Evolutionary conservation across 768 basidiomycete genomes (phyloP), one percentile per base, ranked within the genome.

Genomic region (Pulveroboletus sp.): DNA sequence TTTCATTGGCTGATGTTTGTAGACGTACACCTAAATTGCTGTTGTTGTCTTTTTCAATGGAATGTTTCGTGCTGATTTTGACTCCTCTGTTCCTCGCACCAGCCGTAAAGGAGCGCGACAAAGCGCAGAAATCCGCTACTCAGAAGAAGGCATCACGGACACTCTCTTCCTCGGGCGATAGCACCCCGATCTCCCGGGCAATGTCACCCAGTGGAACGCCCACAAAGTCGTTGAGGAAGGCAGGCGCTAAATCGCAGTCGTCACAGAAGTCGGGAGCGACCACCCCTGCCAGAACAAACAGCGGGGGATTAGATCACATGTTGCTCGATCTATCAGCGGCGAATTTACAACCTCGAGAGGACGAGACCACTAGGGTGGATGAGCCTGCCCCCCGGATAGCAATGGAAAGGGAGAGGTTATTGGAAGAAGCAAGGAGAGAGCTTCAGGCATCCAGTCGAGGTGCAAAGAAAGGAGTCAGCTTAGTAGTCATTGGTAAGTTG

Each of bases 401-500:
- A 18, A 73, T 89, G 56, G 84, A 88, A 13, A 76, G 79, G 51
- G 93, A 89, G 65, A 94, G 88, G 64, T 67, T 98, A 39, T 62
- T 98, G 5, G 86, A 89, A 57, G 89, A 95, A 68, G 92, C 85
- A 1, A 79, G 68, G 54, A 74, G 71, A 46, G 71, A 70, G 4
- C 63, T 86, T 28, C 75, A 77, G 24, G 68, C 64, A 3, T 69
- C 77, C 50, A 73, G 70, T 18, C 71, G 74, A 51, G 74, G 74
- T 35, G 73, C 70, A 40, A 92, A 83, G 68, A 86, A 82, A 59
- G 79, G 76, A 11, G 71, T 97, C 43, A 94, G 86, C 65, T 71
- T 99, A 57, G 87, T 98, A 26, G 92, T 99, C 39, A 86, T 99
- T 38, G 96, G 95, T 95, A 64, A 57, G 73, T 43, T 14, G 31